Base-by-base conservation (phyloP, 306 rosid genomes). In the Datisca glomerata region DNA sequence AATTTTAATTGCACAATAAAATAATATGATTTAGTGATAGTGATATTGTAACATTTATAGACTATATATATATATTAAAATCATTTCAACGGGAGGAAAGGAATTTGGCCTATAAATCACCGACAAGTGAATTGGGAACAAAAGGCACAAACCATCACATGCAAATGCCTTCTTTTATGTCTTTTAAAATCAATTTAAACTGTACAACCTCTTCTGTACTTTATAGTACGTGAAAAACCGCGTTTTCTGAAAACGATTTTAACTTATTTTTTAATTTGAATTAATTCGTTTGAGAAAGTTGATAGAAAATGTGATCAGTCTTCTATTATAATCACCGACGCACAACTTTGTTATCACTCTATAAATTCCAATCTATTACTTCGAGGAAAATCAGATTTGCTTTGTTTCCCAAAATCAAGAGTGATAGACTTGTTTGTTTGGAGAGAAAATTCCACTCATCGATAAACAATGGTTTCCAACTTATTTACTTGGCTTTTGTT, bases 381-480 rank as follows among this genome's bases (percentile, higher is more conserved):
- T 15, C 17, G n/a, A 25, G 31, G 11, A 25, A 0, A 44, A n/a
- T 4, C 27, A 10, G n/a, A 25, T 9, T 2, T 7, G 6, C n/a
- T 18, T 9, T 5, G 11, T 0, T 14, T 44, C 3, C 21, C 3
- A 0, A 3, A 8, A 0, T 29, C 18, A 14, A 0, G 14, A 6
- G 17, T 25, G 4, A 4, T 0, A 16, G 2, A 25, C 19, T 23
- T 24, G 40, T 56, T 40, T 69, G 62, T 52, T 45, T 65, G 61
- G 47, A 29, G 22, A 13, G 59, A 24, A 8, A 35, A 17, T 15
- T 12, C 8, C 3, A 52, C 9, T 40, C 24, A 49, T 43, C 38
- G n/a, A n/a, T n/a, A n/a, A n/a, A n/a, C n/a, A n/a, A 49, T 73
- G 75, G 50, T 56, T 29, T 49, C 69, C 64, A 12, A 35, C 20